Percentiles rank a stretch among this genome's conserved stretches.
phyloP scores from a whole-genome alignment of 768 basidiomycete species.

The Hemileccinum rubropunctum region DNA sequence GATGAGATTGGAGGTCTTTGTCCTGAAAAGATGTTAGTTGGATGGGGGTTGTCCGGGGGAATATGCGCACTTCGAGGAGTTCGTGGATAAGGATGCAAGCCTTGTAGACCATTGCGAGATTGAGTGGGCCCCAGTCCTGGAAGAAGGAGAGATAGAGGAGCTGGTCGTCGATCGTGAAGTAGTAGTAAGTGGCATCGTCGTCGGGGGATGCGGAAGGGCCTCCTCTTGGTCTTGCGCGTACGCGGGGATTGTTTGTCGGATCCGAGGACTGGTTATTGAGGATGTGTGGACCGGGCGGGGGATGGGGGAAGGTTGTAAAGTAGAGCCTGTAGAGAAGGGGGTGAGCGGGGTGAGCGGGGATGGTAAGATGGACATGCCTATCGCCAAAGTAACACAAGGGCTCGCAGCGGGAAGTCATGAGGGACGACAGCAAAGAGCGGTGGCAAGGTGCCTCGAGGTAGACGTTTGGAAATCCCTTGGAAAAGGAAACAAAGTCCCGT shows the following conservation, averaged over 20 bases:
- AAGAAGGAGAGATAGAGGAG: conserved; percentile 92
- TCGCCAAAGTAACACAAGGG: conserved; percentile 78
- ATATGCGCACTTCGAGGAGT: conserved; percentile 66
- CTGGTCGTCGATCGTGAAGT: conserved; percentile 92
- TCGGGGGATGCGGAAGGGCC: conserved; percentile 68
- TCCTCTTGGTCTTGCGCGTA: conserved; percentile 58
- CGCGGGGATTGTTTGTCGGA: conserved; percentile 51
- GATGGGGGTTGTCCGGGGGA: conserved; percentile 18
- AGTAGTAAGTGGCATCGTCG: conserved; percentile 77
- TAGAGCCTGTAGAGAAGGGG: conserved; percentile 58
- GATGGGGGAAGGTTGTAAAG: conserved; percentile 86
- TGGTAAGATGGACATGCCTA: conserved; percentile 46
- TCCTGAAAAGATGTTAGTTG: conserved; percentile 50
- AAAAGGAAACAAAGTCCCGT: conserved; percentile 36
- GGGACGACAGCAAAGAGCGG: conserved; percentile 23
- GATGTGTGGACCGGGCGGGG: conserved; percentile 59
- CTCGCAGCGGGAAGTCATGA: conserved; percentile 56
- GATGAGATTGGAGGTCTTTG: conserved; percentile 64
- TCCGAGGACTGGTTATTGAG: conserved; percentile 62
- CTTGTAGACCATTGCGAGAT: conserved; percentile 91
- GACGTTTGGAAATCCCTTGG: conserved; percentile 27
- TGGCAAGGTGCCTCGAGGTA: conserved; percentile 31
- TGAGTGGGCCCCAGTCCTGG: conserved; percentile 92
- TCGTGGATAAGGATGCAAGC: conserved; percentile 90
- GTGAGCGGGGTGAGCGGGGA: not conserved